Conservation (phyloP, 2,329 filamentous ascomycete genomes). For the Alternaria rosae region DNA sequence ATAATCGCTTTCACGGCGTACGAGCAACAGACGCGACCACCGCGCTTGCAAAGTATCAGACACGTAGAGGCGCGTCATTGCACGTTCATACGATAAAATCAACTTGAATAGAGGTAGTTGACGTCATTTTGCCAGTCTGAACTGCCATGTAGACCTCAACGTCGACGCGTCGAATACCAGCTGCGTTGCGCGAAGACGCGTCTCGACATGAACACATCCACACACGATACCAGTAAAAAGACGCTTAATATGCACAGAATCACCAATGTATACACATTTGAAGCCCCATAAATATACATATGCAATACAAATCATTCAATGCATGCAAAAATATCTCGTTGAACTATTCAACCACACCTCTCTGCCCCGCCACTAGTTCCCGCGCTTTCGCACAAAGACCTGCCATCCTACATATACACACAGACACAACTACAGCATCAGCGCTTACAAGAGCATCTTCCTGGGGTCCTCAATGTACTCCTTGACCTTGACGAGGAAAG, state of each 20-base stretch:
- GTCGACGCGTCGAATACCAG: neutral
- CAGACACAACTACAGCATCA: neutral
- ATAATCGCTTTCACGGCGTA: neutral
- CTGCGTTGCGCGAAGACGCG: neutral
- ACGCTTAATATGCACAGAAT: conserved; percentile 12
- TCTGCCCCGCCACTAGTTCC: neutral
- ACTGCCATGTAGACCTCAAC: too few relatives aligned
- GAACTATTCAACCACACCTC: neutral
- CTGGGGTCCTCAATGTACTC: conserved; percentile 96
- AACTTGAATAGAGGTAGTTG: too few relatives aligned
- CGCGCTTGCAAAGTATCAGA: too few relatives aligned
- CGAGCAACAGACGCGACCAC: neutral
- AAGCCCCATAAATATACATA: neutral
- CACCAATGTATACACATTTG: conserved; percentile 8
- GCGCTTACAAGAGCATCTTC: conserved; percentile 75
- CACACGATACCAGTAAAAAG: neutral
- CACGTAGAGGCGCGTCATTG: neutral
- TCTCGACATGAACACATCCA: neutral
- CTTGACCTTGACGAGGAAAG: conserved; percentile 96
- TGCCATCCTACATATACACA: neutral
- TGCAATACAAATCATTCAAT: neutral
- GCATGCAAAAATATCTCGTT: conserved; percentile 10
- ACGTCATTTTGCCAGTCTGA: too few relatives aligned
- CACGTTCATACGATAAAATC: too few relatives aligned
- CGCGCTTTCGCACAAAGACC: neutral